Conservation (phyloP, 371 early-diverging fungal genomes). For the Mucor piriformis region DNA sequence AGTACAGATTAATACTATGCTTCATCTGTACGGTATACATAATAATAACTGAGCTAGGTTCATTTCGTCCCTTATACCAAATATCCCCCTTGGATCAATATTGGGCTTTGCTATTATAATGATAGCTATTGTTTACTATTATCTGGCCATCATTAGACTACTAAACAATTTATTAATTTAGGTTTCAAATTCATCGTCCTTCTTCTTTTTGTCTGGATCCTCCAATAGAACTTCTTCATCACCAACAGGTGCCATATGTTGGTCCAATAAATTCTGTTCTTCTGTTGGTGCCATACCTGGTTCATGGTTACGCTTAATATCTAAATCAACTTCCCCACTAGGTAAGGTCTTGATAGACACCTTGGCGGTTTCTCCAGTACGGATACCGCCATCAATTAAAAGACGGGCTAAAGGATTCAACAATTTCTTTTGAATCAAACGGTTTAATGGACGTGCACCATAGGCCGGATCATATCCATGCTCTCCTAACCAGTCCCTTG, state of each 20-base stretch:
- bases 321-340: slow-evolving; percentile 40
- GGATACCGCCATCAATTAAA: slow-evolving; percentile 78
- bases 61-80: too few species aligned
- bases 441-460: slow-evolving; percentile 84
- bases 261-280: slow-evolving; percentile 27
- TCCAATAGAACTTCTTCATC: slow-evolving; percentile 40
- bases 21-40: too few species aligned
- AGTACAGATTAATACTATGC: too few species aligned
- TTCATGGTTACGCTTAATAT: slow-evolving; percentile 44
- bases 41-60: too few species aligned
- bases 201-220: slow-evolving; percentile 22
- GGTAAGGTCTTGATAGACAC: slow-evolving; percentile 33
- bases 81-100: too few species aligned
- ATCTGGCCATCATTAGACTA: too few species aligned
- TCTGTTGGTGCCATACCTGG: slow-evolving; percentile 26
- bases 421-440: slow-evolving; percentile 81
- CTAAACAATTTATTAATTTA: slow-evolving; percentile 17
- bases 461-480: slow-evolving; percentile 86
- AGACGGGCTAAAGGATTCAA: slow-evolving; percentile 81
- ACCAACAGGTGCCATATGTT: slow-evolving; percentile 47
- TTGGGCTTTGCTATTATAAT: too few species aligned
- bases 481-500: slow-evolving; percentile 78
- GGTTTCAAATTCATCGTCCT: slow-evolving; percentile 3
- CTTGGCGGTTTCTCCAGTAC: slow-evolving; percentile 65
- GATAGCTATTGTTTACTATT: too few species aligned